Base-by-base conservation (phyloP, 2,329 filamentous ascomycete genomes). In the Nannizziopsis arthrosporioides region DNA sequence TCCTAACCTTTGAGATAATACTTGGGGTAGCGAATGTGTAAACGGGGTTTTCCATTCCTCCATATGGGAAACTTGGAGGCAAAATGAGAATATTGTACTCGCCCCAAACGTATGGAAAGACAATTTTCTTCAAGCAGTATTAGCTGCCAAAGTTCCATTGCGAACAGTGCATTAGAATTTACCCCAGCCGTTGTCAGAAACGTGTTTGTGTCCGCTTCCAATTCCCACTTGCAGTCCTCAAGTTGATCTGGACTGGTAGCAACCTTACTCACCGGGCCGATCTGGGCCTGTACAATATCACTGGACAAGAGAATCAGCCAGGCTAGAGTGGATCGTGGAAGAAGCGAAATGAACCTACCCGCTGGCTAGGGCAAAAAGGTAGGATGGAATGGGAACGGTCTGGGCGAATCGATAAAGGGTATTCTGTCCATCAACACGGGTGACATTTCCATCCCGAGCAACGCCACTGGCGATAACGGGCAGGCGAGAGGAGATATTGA, bases 21-120 rank as follows among this genome's bases (percentile, higher is more conserved):
- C 88, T 94, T 1, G 90, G 90, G 1, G 92, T 96, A 1, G 89
- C 90, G 63, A 94, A 96, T 0, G 92, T 96, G 68, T 85, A 94
- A 46, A 94, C 81, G 0, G 89, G 89, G 62, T 95, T 94, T 65
- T 94, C 88, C 76, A 69, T 68, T 67, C 83, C 84, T 59, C 86
- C 87, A 58, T 92, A 93, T 0, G 87, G 87, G 64, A 94, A 96
- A 56, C 84, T 90, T 0, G 87, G 85, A 3, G 90, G 90, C 30
- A 96, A 72, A 3, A 95, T 83, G 17, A 96, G 72, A 8, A 94
- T 85, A 56, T 96, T 96, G 73, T 96, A 96, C 56, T 89, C 82
- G 12, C 86, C 89, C 92, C 92, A 98, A 50, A 80, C 78, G 65
- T 98, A 96, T 0, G 86, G 85, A 57, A 87, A 93, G 41, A 94